Conservation (phyloP, 139 green algal genomes). For the Eudorina sp. region DNA sequence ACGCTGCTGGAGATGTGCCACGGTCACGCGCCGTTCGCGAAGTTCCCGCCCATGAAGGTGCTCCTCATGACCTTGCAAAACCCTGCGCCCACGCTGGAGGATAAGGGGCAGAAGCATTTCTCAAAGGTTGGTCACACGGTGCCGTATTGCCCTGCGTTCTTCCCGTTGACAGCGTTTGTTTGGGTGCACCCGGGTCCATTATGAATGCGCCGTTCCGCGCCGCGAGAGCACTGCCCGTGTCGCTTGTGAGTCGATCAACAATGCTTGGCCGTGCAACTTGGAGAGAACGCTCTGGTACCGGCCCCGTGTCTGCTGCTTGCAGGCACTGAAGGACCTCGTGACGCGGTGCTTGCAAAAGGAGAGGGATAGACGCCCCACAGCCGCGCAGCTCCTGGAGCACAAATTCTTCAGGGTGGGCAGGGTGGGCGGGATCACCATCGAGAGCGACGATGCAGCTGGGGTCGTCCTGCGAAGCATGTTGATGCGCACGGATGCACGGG, state of each 20-base stretch:
- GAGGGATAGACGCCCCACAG: constrained; percentile 87
- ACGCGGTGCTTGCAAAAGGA: constrained; percentile 97
- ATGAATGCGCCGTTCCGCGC: too few species aligned
- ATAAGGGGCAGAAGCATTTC: constrained; percentile 87
- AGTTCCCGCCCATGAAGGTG: constrained; percentile 98
- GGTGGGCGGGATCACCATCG: too few species aligned
- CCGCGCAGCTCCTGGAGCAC: constrained; percentile 95
- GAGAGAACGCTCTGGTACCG: too few species aligned
- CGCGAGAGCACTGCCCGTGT: too few species aligned
- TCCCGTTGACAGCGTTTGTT: too few species aligned
- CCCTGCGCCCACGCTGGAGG: constrained; percentile 91
- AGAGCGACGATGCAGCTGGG: too few species aligned
- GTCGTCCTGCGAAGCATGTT: too few species aligned
- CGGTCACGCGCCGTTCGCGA: constrained; percentile 98
- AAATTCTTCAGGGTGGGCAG: constrained; percentile 96
- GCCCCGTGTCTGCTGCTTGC: constrained; percentile 14
- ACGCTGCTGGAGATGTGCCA: constrained; percentile 98
- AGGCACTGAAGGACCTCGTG: constrained; percentile 95
- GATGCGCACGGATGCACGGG: too few species aligned
- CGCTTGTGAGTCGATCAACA: too few species aligned
- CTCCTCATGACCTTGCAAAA: constrained; percentile 97
- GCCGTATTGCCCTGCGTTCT: neutral
- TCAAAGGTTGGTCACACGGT: constrained; percentile 76
- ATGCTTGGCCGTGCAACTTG: too few species aligned
- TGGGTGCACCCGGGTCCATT: too few species aligned